Conservation (phyloP, 306 rosid genomes). For the Malus domestica region ASM211411v1 NC_041800.1:6545501-6546000, state of each 20-base stretch:
- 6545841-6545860: neutral
- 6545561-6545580: neutral
- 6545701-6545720: constrained; percentile 69
- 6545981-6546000: constrained; percentile 69
- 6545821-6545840: constrained; percentile 63
- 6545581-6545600: neutral
- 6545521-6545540: neutral
- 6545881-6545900: neutral
- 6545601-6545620: neutral
- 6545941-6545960: constrained; percentile 94
- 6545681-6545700: neutral
- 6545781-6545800: constrained; percentile 66
- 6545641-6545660: neutral
- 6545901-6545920: constrained; percentile 42
- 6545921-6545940: constrained; percentile 84
- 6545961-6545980: constrained; percentile 86
- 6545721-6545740: constrained; percentile 49
- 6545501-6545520: neutral
- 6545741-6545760: constrained; percentile 86
- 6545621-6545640: neutral
- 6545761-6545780: constrained; percentile 89
- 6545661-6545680: neutral
- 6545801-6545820: constrained; percentile 70
- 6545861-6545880: neutral
- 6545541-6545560: neutral